Base-by-base conservation (phyloP, 2,329 filamentous ascomycete genomes). In the Pseudonectria buxi region DNA sequence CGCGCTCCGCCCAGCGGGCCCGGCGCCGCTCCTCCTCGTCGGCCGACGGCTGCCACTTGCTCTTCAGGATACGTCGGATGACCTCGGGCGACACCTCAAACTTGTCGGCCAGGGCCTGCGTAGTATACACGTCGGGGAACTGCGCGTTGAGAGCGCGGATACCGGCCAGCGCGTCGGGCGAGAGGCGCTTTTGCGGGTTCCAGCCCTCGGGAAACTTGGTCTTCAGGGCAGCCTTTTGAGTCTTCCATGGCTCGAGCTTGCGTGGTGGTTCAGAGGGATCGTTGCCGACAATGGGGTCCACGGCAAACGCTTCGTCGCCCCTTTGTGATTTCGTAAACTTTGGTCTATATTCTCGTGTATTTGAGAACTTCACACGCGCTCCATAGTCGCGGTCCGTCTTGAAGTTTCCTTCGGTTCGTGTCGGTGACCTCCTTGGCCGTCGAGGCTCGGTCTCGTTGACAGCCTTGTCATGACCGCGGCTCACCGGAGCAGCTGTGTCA, bases 11-110 rank as follows among this genome's bases (percentile, higher is more conserved):
- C 79, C 79, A 83, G 15, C 79, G 65, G 46, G 66, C 61, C 53
- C 79, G 73, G 36, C 78, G 69, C 3, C 72, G 63, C 40, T 69
- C 56, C 41, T 79, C 74, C 51, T 81, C 73, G 35, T 78, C 70
- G 16, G 71, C 68, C 7, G 56, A 67, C 4, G 85, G 80, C 50
- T 63, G 62, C 81, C 86, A 92, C 41, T 86, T 88, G 57, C 76
- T 78, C 65, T 76, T 86, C 43, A 98, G 65, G 34, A 98, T 94
- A 25, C 92, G 76, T 10, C 89, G 79, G 40, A 96, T 85, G 1
- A 81, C 86, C 57, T 98, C 92, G 3, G 85, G 71, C 1, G 87
- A 88, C n/a, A 95, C 71, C 58, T 88, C 72, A 62, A 96, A 98
- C 49, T 87, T 78, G 2, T 78, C 55, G 1, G 90, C 78, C 11